A percentile compares a stretch with the other conserved stretches of the same genome.
phyloP scores from a whole-genome alignment of 768 basidiomycete species.

The Boletus vermiculosoides region DNA sequence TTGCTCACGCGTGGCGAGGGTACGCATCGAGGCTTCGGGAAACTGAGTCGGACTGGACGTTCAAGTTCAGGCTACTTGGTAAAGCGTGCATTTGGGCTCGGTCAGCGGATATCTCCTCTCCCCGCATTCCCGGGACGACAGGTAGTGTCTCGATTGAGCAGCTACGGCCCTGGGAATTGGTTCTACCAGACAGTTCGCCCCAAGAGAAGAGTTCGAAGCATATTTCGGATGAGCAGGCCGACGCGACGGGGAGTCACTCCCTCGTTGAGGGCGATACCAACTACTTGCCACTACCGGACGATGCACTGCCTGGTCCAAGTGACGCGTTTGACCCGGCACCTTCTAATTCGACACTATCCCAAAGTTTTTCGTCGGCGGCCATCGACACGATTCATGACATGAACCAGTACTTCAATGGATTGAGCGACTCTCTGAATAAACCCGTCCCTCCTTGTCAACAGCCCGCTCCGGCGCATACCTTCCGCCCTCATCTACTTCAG shows the following conservation, averaged over 20 bases:
- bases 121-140: slow-evolving; percentile 6
- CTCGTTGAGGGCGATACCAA: background rate
- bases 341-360: background rate
- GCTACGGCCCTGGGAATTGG: slow-evolving; percentile 18
- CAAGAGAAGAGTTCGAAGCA: background rate
- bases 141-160: slow-evolving; percentile 11
- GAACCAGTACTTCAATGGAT: slow-evolving; percentile 28
- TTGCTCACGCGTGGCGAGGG: slow-evolving; percentile 20
- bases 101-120: background rate
- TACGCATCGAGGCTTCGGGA: slow-evolving; percentile 12
- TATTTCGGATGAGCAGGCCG: background rate
- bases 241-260: background rate
- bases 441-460: background rate
- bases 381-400: slow-evolving; percentile 25
- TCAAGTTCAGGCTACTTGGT: background rate
- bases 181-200: background rate
- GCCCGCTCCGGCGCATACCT: slow-evolving; percentile 3
- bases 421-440: slow-evolving; percentile 24
- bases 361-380: background rate
- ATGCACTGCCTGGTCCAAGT: background rate
- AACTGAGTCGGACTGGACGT: slow-evolving; percentile 6
- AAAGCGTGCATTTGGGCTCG: slow-evolving; percentile 2
- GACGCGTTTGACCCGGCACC: background rate
- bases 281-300: background rate
- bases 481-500: slow-evolving; percentile 8